Evolutionary conservation across 1,284 basidiomycete genomes (phyloP), one percentile per base, ranked within the genome.

Genomic region (Papiliotrema fonsecae): DNA sequence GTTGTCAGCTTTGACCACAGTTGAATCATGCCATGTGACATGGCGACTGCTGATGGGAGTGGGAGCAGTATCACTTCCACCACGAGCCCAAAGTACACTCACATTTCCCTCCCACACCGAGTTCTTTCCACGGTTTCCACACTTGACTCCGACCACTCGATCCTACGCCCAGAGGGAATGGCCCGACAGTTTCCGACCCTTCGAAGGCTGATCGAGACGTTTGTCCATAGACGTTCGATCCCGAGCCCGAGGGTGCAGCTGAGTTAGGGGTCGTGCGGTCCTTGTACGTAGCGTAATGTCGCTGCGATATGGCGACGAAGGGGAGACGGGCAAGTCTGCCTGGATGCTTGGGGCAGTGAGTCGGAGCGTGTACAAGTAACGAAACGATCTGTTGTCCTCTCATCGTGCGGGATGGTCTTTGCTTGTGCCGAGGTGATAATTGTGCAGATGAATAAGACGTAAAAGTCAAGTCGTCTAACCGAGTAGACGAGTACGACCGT

Each of bases 81-180:
- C n/a, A 22, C 24, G n/a, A 27, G 9, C 19, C 7, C 26, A 47
- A 4, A 22, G 13, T 27, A 16, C 16, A 75, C 81, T 60, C 67
- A 87, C 90, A 80, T 78, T 94, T 96, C 43, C 89, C 89, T 27
- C 82, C 78, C 2, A 84, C 78, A 53, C 80, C 85, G 42, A 96
- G 75, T 61, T 96, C 85, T 24, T 82, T 82, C 91, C 91, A 96
- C 57, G 58, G 55, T 52, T 68, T 72, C 65, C 76, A 73, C 5
- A 62, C 57, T 54, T 67, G 67, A 34, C 78, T 46, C 78, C 81
- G 49, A 72, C 80, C 58, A 75, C 77, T 52, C 77, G 71, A 6
- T 78, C 77, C 80, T 40, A 87, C 77, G 4, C 88, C 88, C 2
- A 92, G 78, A 53, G 83, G 83, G 62, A 93, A 91, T 25, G 89